Percentiles rank a stretch among this genome's conserved stretches.
Evolutionary conservation across 225 moss, liverwort and hornwort genomes (phyloP).

Genomic region (Asterella californica): DNA sequence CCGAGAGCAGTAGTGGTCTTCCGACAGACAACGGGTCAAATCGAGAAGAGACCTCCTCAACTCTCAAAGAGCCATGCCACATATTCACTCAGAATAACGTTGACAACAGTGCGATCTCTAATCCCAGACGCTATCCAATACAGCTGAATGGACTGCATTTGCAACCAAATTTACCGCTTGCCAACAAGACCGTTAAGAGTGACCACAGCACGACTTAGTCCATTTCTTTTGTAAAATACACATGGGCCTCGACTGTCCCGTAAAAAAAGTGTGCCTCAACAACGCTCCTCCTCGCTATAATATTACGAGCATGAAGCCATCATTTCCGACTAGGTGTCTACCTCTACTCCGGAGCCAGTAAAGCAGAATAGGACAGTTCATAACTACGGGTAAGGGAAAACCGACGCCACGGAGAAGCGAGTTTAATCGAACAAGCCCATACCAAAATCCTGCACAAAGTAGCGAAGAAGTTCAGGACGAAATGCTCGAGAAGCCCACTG

Average conservation of each 20-base stretch:
- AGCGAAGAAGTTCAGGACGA: background rate
- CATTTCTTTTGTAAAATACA: conserved; percentile 4
- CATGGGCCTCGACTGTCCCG: conserved; percentile 1
- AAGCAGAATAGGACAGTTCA: background rate
- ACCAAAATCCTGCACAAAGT: conserved; percentile 60
- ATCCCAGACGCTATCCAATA: too few relatives aligned
- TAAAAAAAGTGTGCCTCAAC: conserved; percentile 1
- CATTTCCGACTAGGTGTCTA: background rate
- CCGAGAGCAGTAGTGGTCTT: too few relatives aligned
- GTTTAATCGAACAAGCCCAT: conserved; percentile 61
- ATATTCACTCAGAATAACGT: too few relatives aligned
- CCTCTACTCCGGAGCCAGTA: background rate
- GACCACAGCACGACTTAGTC: conserved; percentile 1
- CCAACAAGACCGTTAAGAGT: background rate
- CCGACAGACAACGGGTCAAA: too few relatives aligned
- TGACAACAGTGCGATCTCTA: too few relatives aligned
- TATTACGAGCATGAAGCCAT: background rate
- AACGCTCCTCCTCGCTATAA: background rate
- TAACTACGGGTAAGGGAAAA: background rate
- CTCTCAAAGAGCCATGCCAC: too few relatives aligned
- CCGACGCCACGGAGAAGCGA: background rate
- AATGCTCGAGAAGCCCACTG: background rate
- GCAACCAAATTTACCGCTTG: background rate
- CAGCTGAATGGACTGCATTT: too few relatives aligned
- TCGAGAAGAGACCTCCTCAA: too few relatives aligned